Evolutionary conservation across 345 rosid species (phyloP).

Genomic region (Carallia pectinifolia): DNA sequence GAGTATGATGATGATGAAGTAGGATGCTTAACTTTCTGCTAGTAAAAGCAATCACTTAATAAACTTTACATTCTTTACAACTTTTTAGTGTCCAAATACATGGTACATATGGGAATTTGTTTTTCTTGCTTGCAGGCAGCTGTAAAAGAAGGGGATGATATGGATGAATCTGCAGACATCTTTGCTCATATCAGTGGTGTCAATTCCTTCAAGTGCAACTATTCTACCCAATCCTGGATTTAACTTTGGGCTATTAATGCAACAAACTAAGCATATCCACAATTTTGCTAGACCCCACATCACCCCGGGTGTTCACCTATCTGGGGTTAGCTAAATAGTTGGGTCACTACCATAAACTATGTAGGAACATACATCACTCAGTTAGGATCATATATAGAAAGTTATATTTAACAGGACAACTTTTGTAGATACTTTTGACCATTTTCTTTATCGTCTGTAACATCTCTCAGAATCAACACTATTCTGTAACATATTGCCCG

Average conservation of each 20-base stretch:
- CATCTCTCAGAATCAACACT: background rate
- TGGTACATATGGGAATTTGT: too few relatives aligned
- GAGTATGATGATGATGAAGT: constrained; percentile 76
- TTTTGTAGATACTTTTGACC: constrained; percentile 12
- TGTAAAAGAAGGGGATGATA: constrained; percentile 67
- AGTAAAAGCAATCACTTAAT: too few relatives aligned
- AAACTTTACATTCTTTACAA: too few relatives aligned
- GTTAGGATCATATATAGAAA: background rate
- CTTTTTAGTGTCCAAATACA: background rate
- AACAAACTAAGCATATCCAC: background rate
- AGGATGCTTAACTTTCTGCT: constrained; percentile 17
- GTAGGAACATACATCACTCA: background rate
- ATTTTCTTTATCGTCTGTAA: background rate
- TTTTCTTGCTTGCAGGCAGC: constrained; percentile 38
- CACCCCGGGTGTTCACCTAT: background rate
- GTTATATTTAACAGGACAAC: background rate
- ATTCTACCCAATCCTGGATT: constrained; percentile 82
- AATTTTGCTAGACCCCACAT: constrained; percentile 25
- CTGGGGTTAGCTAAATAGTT: background rate
- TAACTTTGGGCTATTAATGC: constrained; percentile 20
- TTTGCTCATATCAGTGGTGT: constrained; percentile 83
- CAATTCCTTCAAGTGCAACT: constrained; percentile 84
- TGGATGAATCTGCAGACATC: constrained; percentile 73
- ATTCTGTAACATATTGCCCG: background rate
- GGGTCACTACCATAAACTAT: background rate